A percentile compares a stretch with the other conserved stretches of the same genome.
These are phyloP conservation scores for Pseudocercospora eumusae DNA, from an alignment of 2,329 filamentous ascomycete genomes.

Conservation along the genomic window DNA sequence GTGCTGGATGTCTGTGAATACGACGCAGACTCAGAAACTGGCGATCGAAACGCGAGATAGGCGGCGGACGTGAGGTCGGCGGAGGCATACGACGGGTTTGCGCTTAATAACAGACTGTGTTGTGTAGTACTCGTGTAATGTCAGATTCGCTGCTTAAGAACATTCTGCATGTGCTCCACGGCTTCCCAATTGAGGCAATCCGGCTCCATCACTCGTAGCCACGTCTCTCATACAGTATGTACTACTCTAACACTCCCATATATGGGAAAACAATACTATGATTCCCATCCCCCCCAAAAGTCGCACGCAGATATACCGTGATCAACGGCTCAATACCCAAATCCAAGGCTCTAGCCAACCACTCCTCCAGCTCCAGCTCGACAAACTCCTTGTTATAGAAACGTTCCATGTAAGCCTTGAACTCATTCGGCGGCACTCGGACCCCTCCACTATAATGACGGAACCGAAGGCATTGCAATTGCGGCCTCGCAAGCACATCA, in stretches of 20 bases:
- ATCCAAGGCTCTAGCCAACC: constrained; percentile 19
- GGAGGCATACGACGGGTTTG: neutral
- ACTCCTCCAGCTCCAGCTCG: constrained; percentile 24
- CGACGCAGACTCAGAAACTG: neutral
- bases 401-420: constrained; percentile 17
- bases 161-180: too few relatives aligned
- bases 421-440: constrained; percentile 17
- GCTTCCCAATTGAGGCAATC: neutral
- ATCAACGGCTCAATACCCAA: constrained; percentile 26
- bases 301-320: constrained; percentile 22
- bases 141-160: neutral
- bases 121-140: too few relatives aligned
- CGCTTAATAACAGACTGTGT: too few relatives aligned
- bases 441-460: constrained; percentile 23
- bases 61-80: neutral
- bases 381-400: constrained; percentile 16
- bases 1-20: neutral
- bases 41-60: neutral
- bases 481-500: neutral
- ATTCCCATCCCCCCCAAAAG: constrained; percentile 5
- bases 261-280: constrained; percentile 22
- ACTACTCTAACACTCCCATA: constrained; percentile 16
- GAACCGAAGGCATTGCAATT: constrained; percentile 15
- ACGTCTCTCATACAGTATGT: neutral
- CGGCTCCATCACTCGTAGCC: neutral